Percentiles rank a stretch among this genome's conserved stretches.
phyloP scores from a whole-genome alignment of 176 grass and related monocot species.

The Triticum dicoccoides region DNA sequence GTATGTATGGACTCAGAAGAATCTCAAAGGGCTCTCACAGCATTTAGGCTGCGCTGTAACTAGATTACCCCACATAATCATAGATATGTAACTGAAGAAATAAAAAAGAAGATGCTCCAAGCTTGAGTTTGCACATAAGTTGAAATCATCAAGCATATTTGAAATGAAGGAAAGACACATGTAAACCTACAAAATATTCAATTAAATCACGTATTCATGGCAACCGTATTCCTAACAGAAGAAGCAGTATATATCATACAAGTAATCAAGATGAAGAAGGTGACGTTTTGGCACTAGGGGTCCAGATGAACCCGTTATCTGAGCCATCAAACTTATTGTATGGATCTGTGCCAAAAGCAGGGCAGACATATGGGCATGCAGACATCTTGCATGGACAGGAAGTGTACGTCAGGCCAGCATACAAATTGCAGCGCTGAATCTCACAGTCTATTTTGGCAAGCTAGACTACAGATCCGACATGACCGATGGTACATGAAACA shows the following conservation, averaged over 20 bases:
- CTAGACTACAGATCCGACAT: neutral
- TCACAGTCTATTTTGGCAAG: neutral
- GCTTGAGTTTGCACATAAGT: neutral
- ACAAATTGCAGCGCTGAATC: neutral
- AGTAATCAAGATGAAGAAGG: neutral
- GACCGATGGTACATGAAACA: neutral
- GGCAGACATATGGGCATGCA: neutral
- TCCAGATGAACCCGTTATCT: neutral
- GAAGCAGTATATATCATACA: neutral
- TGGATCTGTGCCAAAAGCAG: neutral
- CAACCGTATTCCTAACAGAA: neutral
- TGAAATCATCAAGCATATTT: neutral
- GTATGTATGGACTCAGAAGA: neutral
- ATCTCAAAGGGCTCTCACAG: neutral
- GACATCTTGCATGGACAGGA: neutral
- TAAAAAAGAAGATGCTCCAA: slow-evolving; percentile 15
- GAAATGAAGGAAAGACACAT: neutral
- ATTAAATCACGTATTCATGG: neutral
- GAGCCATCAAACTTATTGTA: neutral
- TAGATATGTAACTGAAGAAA: neutral
- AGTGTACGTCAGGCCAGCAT: too few species aligned
- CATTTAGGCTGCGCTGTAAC: neutral
- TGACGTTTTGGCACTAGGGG: neutral
- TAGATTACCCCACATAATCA: neutral
- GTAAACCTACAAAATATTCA: neutral